These are phyloP conservation scores for Aquilaria yunnanensis DNA, from an alignment of 345 rosid species.

Conservation along the genomic window DNA sequence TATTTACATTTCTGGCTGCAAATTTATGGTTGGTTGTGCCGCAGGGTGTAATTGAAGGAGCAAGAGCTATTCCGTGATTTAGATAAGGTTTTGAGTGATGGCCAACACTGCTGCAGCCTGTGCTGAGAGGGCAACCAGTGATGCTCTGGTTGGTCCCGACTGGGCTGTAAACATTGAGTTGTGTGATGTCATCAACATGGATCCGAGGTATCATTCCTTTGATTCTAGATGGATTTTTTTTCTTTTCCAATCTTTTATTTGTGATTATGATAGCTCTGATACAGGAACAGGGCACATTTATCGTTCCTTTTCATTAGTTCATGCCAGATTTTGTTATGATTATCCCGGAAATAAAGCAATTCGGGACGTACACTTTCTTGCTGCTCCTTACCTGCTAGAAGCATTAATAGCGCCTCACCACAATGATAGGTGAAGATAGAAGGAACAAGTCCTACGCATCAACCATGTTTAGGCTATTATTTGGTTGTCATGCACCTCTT, in stretches of 20 bases:
- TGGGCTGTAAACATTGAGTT: constrained; percentile 96
- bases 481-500: too few relatives aligned
- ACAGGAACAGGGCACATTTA: not conserved
- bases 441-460: too few relatives aligned
- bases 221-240: constrained; percentile 1
- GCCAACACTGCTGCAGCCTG: constrained; percentile 72
- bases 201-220: constrained; percentile 58
- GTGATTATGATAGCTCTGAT: not conserved
- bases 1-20: constrained; percentile 6
- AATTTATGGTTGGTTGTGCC: constrained; percentile 15
- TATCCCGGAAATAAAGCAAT: too few relatives aligned
- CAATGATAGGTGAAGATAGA: too few relatives aligned
- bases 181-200: constrained; percentile 86
- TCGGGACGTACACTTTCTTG: too few relatives aligned
- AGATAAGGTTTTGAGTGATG: constrained; percentile 31
- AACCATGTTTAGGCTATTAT: too few relatives aligned
- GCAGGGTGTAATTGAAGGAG: constrained; percentile 15
- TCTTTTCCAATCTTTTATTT: not conserved
- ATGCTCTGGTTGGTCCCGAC: constrained; percentile 86
- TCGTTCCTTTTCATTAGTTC: not conserved
- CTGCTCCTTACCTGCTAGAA: too few relatives aligned
- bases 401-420: too few relatives aligned
- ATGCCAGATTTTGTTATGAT: not conserved
- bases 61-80: constrained; percentile 15
- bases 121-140: constrained; percentile 96